Evolutionary conservation across 1,284 basidiomycete genomes (phyloP), one percentile per base, ranked within the genome.

Genomic region (Cryptococcus sp.): DNA sequence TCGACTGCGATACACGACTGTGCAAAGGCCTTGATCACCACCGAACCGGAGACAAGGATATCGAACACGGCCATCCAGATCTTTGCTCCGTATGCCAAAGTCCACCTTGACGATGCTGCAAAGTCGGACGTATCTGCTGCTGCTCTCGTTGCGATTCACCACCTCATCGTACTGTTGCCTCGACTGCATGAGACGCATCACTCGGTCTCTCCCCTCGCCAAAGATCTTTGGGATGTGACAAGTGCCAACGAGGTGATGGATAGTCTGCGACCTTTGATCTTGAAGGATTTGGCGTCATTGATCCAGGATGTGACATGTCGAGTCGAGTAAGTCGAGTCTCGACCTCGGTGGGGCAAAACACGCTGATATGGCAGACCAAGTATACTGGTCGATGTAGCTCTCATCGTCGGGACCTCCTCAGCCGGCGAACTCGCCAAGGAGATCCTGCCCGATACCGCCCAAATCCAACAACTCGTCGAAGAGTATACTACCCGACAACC

Each of bases 1-100:
- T 76, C 75, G 52, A 62, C 74, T 2, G 72, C 75, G 0, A 74
- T 79, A 34, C 77, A 79, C 57, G 77, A 79, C 53, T 62, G 73
- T 0, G 59, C 62, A n/a, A 70, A 74, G 16, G 71, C 75, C 50
- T 63, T 74, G 3, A 45, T 67, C 9, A 71, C 72, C 7, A 69
- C 71, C 3, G 43, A 56, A 11, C 26, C 41, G 1, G 51, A 52
- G 0, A 39, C 34, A 0, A 12, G 22, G 1, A 22, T 59, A 0
- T 60, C 64, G 0, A 12, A 19, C 1, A 46, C 56, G 2, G 58
- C 63, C 0, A 49, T 68, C 14, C 45, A 53, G 16, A 65, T 70
- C 22, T 59, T 70, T n/a, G 50, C 54, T 2, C 44, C 63, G 1
- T 71, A 66, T 36, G 65, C 66, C 9, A 23, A 53, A 14, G 38